phyloP scores from a whole-genome alignment of 2,329 filamentous ascomycete genomes.

The Paecilomyces formosus region DNA sequence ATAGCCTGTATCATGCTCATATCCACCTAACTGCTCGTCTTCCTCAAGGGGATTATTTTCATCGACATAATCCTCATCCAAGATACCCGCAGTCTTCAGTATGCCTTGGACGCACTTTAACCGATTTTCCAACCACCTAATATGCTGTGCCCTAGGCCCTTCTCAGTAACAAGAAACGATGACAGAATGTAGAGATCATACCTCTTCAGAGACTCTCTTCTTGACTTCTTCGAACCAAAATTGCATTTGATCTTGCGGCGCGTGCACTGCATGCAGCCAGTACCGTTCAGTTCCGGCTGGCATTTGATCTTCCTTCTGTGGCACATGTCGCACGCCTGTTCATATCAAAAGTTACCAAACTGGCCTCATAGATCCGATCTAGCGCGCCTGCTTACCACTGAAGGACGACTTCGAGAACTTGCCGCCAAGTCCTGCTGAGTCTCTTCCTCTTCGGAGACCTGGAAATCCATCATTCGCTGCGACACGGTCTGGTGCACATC shows the following conservation, averaged over 20 bases:
- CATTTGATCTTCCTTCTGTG: constrained; percentile 85
- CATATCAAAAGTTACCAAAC: not conserved
- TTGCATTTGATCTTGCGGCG: constrained; percentile 94
- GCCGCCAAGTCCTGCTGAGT: not conserved
- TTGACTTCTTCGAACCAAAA: constrained; percentile 90
- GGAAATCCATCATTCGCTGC: not conserved
- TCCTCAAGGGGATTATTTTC: constrained; percentile 15
- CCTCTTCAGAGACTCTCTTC: constrained; percentile 85
- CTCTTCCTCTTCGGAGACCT: not conserved
- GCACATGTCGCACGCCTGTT: constrained; percentile 83
- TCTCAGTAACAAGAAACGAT: constrained; percentile 4
- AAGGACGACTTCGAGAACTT: not conserved
- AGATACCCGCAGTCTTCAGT: constrained; percentile 70
- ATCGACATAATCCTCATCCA: constrained; percentile 70
- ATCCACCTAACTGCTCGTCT: constrained; percentile 8
- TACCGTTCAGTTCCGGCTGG: constrained; percentile 74
- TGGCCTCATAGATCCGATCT: not conserved
- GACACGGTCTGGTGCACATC: not conserved
- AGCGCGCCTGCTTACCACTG: not conserved
- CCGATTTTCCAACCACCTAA: constrained; percentile 88
- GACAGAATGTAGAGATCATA: constrained; percentile 34
- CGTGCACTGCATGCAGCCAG: constrained; percentile 70
- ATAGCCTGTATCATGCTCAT: constrained; percentile 9
- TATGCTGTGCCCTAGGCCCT: constrained; percentile 72
- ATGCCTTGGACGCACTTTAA: constrained; percentile 82